Evolutionary conservation across 139 green algal species (phyloP), one percentile per base, ranked within the genome.

Genomic region (Yamagishiella unicocca): DNA sequence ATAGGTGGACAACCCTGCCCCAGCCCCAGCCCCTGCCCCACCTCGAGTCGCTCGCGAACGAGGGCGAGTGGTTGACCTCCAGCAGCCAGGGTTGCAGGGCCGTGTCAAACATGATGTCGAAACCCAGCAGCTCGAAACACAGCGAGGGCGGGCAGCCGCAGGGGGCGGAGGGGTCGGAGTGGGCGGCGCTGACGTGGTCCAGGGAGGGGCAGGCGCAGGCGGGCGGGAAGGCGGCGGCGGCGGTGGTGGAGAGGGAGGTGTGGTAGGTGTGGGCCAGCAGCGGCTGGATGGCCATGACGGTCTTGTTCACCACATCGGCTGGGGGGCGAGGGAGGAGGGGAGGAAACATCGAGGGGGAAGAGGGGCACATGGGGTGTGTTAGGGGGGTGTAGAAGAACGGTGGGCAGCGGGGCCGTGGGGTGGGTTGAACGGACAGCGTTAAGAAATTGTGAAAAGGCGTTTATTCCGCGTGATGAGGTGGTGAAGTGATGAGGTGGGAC

Each of bases 51-150:
- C 42, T 87, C 12, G 78, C 82, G 42, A 98, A 94, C 53, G 92
- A 95, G 27, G 95, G 95, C 1, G 92, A 96, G 90, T 97, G 95
- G 86, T 98, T 98, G 64, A 97, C 93, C 91, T 97, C 95, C 2
- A 97, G 72, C 73, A 97, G 92, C 95, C 95, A 97, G 10, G 95
- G 94, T 31, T 87, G 66, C 58, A 93, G 89, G 27, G 87, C 75
- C 21, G 25, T 46, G 58, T 97, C 95, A 27, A 96, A 78, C 79
- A 97, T 83, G 38, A 97, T 90, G 68, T 97, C 95, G 17, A 92
- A 94, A 6, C 94, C 94, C 40, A 92, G 88, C 24, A 95, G 70
- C 91, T 97, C 95, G 38, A 97, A 97, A 89, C 95, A 97, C 70
- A 84, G 88, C 29, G 90, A 93, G 25, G 82, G 66, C 10, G 86